A percentile compares a stretch with the other conserved stretches of the same genome.
Conservation (phyloP, 768 basidiomycete genomes). For the Cystoderma amianthinum region DNA sequence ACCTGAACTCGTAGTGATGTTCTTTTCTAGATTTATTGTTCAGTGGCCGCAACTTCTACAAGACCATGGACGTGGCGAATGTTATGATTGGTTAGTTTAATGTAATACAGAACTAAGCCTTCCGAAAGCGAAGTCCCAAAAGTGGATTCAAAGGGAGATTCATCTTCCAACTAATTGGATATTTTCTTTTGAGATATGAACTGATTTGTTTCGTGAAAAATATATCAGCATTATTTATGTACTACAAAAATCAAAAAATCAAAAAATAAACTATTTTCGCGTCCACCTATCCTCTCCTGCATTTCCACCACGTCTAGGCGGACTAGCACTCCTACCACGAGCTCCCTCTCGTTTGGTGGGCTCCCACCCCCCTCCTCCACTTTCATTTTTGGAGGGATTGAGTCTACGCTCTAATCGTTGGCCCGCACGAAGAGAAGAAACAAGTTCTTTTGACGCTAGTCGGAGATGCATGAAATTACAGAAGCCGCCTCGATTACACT, state of each 20-base stretch:
- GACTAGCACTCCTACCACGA: conserved; percentile 70
- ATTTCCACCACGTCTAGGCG: conserved; percentile 49
- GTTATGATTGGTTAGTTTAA: conserved; percentile 62
- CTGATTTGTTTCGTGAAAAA: too few relatives aligned
- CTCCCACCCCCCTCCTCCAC: conserved; percentile 80
- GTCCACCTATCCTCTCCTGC: conserved; percentile 77
- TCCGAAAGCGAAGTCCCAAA: too few relatives aligned
- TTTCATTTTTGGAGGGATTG: conserved; percentile 56
- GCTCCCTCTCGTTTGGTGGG: conserved; percentile 63
- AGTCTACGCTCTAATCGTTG: conserved; percentile 79
- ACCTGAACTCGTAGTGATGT: not conserved
- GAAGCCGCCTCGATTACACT: conserved; percentile 96
- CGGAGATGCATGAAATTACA: conserved; percentile 99
- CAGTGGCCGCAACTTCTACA: conserved; percentile 74
- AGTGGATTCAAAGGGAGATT: too few relatives aligned
- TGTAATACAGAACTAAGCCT: too few relatives aligned
- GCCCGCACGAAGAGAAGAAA: conserved; percentile 69
- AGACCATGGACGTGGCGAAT: conserved; percentile 38
- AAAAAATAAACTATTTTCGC: conserved; percentile 29
- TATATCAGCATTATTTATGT: too few relatives aligned
- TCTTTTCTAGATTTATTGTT: conserved; percentile 62
- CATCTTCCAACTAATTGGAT: too few relatives aligned
- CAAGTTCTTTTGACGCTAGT: conserved; percentile 79
- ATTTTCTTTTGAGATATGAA: too few relatives aligned
- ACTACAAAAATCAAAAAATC: not conserved